Evolutionary conservation across 2,329 filamentous ascomycete genomes (phyloP), one percentile per base, ranked within the genome.

Genomic region (Didymella segeticola): DNA sequence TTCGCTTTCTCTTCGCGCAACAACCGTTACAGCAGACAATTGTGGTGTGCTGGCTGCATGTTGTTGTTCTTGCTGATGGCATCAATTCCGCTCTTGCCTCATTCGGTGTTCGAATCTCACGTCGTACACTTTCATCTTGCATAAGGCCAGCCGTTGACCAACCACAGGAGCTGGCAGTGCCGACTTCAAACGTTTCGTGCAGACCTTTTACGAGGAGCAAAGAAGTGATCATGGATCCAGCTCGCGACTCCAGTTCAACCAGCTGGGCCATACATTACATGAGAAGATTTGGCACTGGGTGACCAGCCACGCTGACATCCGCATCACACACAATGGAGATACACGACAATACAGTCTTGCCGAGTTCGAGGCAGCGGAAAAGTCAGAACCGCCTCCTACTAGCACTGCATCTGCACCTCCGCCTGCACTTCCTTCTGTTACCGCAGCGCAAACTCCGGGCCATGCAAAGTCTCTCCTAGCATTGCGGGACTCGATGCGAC

Each of bases 281-380:
- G 77, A 80, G 42, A 80, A 78, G 42, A 75, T 84, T 29, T 87
- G 85, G 83, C 72, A 74, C 29, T 87, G 83, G 84, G 73, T 88
- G 43, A 78, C 73, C 10, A 73, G 72, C 37, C 80, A 86, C 62
- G 77, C 80, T 1, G 85, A 87, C 56, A 77, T 87, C 37, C 81
- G 77, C 3, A 77, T 86, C 26, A 76, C 81, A 20, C 70, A 77
- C 22, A 71, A 80, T 43, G 70, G 73, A 20, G 75, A 79, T 58
- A 52, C 60, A 47, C 52, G 61, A 47, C 52, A 56, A 3, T 63
- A 70, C 15, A 67, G 66, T 9, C 64, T 74, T 9, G 42, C 63
- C 1, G 68, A 73, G 23, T 72, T 75, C 25, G 68, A 74, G 53
- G 62, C 61, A 17, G 60, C 67, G 5, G 73, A 75, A 45, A 62